phyloP scores from a whole-genome alignment of 768 basidiomycete species.

The Rickenella mellea region DNA sequence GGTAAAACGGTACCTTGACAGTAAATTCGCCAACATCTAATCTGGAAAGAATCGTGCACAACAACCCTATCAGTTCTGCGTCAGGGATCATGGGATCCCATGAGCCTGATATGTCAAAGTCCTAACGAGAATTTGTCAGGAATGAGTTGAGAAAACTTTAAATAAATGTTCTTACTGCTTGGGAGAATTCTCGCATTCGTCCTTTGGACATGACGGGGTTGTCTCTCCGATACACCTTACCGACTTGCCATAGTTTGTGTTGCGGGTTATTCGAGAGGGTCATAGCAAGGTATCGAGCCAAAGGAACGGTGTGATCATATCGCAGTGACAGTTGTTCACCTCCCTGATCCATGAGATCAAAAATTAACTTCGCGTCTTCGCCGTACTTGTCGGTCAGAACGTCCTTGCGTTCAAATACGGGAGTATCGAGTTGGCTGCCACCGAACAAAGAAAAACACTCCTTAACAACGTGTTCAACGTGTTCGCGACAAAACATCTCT shows the following conservation, averaged over 20 bases:
- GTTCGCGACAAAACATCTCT: conserved; percentile 87
- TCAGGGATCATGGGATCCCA: conserved; percentile 99
- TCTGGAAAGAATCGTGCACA: conserved; percentile 71
- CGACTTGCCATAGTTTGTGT: conserved; percentile 91
- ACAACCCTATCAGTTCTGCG: conserved; percentile 76
- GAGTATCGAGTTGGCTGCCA: conserved; percentile 89
- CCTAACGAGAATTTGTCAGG: conserved; percentile 34
- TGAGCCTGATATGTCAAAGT: conserved; percentile 86
- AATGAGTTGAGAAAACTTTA: neutral
- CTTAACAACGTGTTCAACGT: conserved; percentile 83
- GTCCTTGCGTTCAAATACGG: conserved; percentile 97
- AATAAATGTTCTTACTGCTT: conserved; percentile 60
- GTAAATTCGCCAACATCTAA: conserved; percentile 93
- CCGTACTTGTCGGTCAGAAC: conserved; percentile 95
- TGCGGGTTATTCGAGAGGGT: conserved; percentile 66
- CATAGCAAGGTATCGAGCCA: conserved; percentile 95
- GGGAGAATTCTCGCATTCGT: conserved; percentile 96
- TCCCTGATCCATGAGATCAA: conserved; percentile 95
- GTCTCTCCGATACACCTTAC: conserved; percentile 97
- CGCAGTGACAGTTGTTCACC: conserved; percentile 91
- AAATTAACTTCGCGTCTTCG: conserved; percentile 95
- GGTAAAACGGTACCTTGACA: conserved; percentile 54
- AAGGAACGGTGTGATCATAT: conserved; percentile 95
- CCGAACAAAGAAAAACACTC: conserved; percentile 84
- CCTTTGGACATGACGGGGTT: conserved; percentile 97